phyloP scores from a whole-genome alignment of 2,329 filamentous ascomycete genomes.

The Myriosclerotinia scirpicola region DNA sequence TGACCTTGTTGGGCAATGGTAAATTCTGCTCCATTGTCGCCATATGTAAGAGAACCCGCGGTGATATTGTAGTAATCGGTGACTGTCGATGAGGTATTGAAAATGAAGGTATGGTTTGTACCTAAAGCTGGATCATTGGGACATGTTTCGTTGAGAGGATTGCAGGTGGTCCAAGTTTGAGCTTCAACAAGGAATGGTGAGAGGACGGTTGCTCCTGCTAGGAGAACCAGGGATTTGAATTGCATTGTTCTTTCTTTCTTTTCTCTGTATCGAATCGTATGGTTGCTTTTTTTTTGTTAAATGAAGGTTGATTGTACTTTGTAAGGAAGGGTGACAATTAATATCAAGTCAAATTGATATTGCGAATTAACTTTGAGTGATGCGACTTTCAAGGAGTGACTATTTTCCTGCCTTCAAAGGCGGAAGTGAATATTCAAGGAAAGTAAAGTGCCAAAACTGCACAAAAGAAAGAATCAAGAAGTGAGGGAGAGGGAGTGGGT shows the following conservation, averaged over 20 bases:
- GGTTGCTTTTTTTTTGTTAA: neutral
- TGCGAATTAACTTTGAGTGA: neutral
- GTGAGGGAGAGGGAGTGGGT: neutral
- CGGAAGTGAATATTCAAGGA: conserved; percentile 8
- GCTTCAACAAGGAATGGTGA: conserved; percentile 52
- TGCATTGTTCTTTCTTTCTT: conserved; percentile 29
- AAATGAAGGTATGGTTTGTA: conserved; percentile 60
- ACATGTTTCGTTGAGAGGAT: conserved; percentile 71
- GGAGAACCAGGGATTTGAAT: conserved; percentile 28
- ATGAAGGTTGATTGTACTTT: neutral
- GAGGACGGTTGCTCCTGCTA: conserved; percentile 28
- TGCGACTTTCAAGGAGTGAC: conserved; percentile 5
- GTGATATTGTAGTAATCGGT: conserved; percentile 66
- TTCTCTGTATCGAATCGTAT: neutral
- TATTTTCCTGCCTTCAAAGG: neutral
- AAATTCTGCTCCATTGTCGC: conserved; percentile 66
- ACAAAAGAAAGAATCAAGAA: neutral
- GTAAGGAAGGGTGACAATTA: conserved; percentile 4
- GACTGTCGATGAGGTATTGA: conserved; percentile 57
- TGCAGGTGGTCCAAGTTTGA: conserved; percentile 76
- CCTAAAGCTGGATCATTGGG: conserved; percentile 70
- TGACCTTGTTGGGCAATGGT: conserved; percentile 68
- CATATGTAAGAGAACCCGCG: conserved; percentile 64
- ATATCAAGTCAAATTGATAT: conserved; percentile 1
- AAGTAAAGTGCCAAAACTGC: conserved; percentile 16